A percentile compares a stretch with the other conserved stretches of the same genome.
These are phyloP conservation scores for Opeltia flavorubescens DNA, from an alignment of 495 filamentous ascomycete genomes.

Conservation along the genomic window DNA sequence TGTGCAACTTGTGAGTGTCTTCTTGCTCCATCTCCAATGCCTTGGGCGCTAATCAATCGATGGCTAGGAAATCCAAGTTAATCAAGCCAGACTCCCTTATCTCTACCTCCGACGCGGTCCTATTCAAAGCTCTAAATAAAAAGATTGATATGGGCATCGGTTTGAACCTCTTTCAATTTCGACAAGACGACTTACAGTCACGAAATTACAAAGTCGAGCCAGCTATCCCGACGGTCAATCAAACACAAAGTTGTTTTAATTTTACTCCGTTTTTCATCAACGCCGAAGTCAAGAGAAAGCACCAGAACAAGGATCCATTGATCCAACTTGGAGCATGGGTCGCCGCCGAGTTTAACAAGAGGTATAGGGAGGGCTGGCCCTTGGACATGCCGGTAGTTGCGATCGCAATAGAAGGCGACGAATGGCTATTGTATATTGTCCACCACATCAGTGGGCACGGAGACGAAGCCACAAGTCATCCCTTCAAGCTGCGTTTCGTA, in stretches of 20 bases:
- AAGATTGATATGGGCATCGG: conserved; percentile 5
- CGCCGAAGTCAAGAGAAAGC: conserved; percentile 4
- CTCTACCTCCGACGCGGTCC: not conserved
- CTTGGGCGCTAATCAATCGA: not conserved
- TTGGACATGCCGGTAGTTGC: conserved; percentile 4
- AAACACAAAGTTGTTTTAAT: conserved; percentile 4
- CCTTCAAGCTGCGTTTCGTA: not conserved
- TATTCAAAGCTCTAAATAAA: conserved; percentile 4
- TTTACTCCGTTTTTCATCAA: conserved; percentile 1
- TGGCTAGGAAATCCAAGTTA: not conserved
- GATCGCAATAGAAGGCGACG: conserved; percentile 4
- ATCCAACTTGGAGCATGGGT: conserved; percentile 5
- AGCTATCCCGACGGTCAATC: conserved; percentile 4
- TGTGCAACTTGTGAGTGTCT: conserved; percentile 3
- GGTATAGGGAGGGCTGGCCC: not conserved
- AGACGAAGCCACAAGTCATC: not conserved
- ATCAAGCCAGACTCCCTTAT: not conserved
- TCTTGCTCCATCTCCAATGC: not conserved
- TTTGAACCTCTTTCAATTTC: not conserved
- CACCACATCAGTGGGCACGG: not conserved
- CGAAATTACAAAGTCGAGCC: not conserved
- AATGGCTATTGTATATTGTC: conserved; percentile 3
- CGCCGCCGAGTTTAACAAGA: conserved; percentile 5
- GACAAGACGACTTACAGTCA: not conserved
- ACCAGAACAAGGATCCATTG: conserved; percentile 2